Base-by-base conservation (phyloP, 768 basidiomycete genomes). In the Termitomyces sp. region DNA sequence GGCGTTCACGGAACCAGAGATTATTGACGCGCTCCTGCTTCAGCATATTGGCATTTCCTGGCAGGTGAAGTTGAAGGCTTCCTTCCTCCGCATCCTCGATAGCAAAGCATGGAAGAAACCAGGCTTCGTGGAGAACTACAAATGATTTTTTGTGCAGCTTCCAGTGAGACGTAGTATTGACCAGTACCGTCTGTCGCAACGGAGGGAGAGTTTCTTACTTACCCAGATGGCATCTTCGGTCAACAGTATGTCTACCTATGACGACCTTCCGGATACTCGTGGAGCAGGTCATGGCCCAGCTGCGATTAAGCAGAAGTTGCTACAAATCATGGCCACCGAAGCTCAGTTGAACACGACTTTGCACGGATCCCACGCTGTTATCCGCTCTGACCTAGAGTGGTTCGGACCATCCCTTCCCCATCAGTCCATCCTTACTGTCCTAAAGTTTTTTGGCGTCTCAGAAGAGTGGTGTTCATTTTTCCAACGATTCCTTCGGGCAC, bases 1-100 rank as follows among this genome's bases (percentile, higher is more conserved):
- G 22, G 78, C 76, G 18, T 80, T 77, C 60, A 78, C 77, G 10
- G 79, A 82, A 58, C 76, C 76, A 16, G 79, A 82, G 39, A 72
- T 80, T 50, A 63, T 82, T 27, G 77, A 80, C 50, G 77, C 75
- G 0, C 67, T 81, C 9, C 65, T 82, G 37, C 69, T 80, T 14
- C 76, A 80, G 27, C 71, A 79, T 64, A 66, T 82, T 12, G 80
- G 79, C 0, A 56, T 78, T 7, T 61, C 65, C 14, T 81, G 79
- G 79, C 74, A 77, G 50, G 68, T 75, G 33, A 68, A 72, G 37
- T 58, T 79, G 48, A 77, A 74, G 49, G 45, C 63, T 9, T 61
- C 66, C 5, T 71, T 77, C 55, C 40, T 46, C 18, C 52, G 57
- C 22, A 39, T 79, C 24, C 68, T 73, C 58, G 51, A 64, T 13